These are phyloP conservation scores for Suhomyces emberorum DNA, from an alignment of 805 yeast species.

Conservation along the genomic window DNA sequence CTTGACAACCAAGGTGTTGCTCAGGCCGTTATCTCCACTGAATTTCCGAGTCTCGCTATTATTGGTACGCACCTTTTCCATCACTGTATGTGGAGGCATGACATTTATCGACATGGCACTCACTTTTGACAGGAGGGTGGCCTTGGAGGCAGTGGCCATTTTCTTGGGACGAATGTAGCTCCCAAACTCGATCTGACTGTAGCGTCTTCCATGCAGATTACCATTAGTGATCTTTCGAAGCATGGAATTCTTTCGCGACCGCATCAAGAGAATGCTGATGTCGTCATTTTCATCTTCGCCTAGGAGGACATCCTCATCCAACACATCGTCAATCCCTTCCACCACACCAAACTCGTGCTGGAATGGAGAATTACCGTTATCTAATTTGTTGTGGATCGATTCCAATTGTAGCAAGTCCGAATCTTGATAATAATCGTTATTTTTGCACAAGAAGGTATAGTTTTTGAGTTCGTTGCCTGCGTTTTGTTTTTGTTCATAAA, in stretches of 20 bases:
- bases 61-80: slow-evolving; percentile 13
- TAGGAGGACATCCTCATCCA: slow-evolving; percentile 6
- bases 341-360: slow-evolving; percentile 10
- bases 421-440: slow-evolving; percentile 30
- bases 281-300: slow-evolving; percentile 21
- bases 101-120: neutral
- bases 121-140: neutral
- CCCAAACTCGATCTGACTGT: slow-evolving; percentile 14
- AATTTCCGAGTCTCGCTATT: slow-evolving; percentile 8
- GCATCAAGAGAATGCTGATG: slow-evolving; percentile 20
- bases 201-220: slow-evolving; percentile 8
- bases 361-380: slow-evolving; percentile 9
- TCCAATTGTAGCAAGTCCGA: slow-evolving; percentile 23
- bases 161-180: slow-evolving; percentile 7
- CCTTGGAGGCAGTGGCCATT: neutral
- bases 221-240: slow-evolving; percentile 7
- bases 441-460: slow-evolving; percentile 34
- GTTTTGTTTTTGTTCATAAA: slow-evolving; percentile 15
- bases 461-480: slow-evolving; percentile 21
- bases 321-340: slow-evolving; percentile 1
- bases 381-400: slow-evolving; percentile 7
- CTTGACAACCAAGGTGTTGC: neutral
- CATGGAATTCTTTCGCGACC: slow-evolving; percentile 26
- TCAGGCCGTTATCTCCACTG: slow-evolving; percentile 1
- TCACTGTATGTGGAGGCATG: slow-evolving; percentile 1